Evolutionary conservation across 1,139 yeast species (phyloP).

Genomic region (Magnusiomyces magnusii): DNA sequence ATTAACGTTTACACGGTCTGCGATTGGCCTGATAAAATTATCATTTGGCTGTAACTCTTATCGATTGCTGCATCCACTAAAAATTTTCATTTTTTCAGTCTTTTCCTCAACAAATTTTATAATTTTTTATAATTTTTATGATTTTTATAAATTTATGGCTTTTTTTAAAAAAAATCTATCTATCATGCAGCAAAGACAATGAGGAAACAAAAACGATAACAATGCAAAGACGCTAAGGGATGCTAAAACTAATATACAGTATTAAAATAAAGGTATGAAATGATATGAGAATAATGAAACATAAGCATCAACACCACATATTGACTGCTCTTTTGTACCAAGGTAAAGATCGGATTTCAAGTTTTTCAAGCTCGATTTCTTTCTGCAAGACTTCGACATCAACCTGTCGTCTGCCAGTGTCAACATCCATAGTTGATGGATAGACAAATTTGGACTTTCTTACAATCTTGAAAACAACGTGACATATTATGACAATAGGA

Average conservation of each 20-base stretch:
- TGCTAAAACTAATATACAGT: background rate
- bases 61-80: no score
- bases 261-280: background rate
- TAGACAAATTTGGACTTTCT: slow-evolving; percentile 40
- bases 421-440: slow-evolving; percentile 49
- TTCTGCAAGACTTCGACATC: slow-evolving; percentile 46
- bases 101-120: no score
- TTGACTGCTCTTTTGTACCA: slow-evolving; percentile 36
- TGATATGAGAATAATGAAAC: background rate
- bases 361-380: slow-evolving; percentile 46
- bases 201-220: no score
- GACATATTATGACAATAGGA: slow-evolving; percentile 44
- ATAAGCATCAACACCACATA: slow-evolving; percentile 42
- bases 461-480: slow-evolving; percentile 45
- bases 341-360: slow-evolving; percentile 31
- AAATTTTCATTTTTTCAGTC: no score
- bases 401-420: slow-evolving; percentile 47
- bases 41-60: no score
- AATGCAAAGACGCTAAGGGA: no score
- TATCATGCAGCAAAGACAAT: no score
- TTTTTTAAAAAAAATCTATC: no score
- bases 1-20: no score
- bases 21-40: no score
- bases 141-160: no score
- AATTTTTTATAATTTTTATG: no score